These are phyloP conservation scores for Violaceomyces palustris DNA, from an alignment of 1,284 basidiomycete genomes.

Conservation along the genomic window DNA sequence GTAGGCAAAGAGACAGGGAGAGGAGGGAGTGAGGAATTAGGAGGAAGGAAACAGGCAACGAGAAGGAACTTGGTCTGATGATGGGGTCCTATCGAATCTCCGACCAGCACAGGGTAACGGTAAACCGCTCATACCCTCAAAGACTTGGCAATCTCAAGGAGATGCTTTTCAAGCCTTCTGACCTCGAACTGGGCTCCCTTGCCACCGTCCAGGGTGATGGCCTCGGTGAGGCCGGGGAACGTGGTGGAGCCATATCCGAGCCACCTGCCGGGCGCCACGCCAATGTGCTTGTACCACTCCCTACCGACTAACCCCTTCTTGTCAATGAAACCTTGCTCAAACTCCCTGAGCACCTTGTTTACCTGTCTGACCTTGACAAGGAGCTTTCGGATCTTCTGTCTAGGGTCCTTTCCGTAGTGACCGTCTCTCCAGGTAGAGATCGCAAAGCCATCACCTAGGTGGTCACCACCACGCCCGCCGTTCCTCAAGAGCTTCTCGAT, in stretches of 20 bases:
- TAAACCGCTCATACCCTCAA: no score
- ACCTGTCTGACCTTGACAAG: constrained; percentile 63
- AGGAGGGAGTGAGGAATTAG: no score
- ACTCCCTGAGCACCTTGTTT: constrained; percentile 68
- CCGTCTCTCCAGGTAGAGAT: no score
- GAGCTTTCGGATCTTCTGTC: constrained; percentile 54
- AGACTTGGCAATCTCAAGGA: constrained; percentile 10
- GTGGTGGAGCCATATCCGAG: constrained; percentile 80
- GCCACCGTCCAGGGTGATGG: constrained; percentile 49
- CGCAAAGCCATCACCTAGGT: no score
- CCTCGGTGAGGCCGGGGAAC: constrained; percentile 73
- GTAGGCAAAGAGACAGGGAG: no score
- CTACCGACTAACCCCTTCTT: constrained; percentile 62
- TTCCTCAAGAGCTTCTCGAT: no score
- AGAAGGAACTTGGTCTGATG: no score
- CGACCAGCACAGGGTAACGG: no score
- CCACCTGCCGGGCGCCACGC: constrained; percentile 83
- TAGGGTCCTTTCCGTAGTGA: constrained; percentile 1
- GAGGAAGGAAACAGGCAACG: no score
- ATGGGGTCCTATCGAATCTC: no score
- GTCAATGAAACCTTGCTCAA: constrained; percentile 80
- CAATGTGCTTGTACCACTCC: constrained; percentile 80
- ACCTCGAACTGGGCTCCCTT: constrained; percentile 31
- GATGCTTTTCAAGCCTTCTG: constrained; percentile 18
- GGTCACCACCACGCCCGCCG: no score